Evolutionary conservation across 106 monocot species (phyloP).

Genomic region (Iris macrosiphon): DNA sequence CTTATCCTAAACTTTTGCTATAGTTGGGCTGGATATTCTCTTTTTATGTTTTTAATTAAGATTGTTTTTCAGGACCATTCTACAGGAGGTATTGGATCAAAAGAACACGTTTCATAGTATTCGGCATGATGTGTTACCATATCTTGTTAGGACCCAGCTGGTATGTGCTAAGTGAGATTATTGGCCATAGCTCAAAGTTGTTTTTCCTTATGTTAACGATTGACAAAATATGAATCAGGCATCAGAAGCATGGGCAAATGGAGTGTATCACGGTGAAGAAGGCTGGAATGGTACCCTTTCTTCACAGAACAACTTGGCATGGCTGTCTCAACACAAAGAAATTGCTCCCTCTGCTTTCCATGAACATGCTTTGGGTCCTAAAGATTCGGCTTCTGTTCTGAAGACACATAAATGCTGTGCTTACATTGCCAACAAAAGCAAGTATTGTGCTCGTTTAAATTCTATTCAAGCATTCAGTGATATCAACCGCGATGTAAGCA

Average conservation of each 20-base stretch:
- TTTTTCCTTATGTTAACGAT: slow-evolving; percentile 1
- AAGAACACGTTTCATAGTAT: slow-evolving; percentile 83
- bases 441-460: slow-evolving; percentile 85
- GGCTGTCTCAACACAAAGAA: slow-evolving; percentile 53
- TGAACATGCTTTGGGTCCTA: slow-evolving; percentile 19
- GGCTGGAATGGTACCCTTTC: slow-evolving; percentile 25
- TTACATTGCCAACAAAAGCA: slow-evolving; percentile 85
- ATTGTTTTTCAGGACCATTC: slow-evolving; percentile 44
- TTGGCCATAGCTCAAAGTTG: not conserved
- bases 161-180: slow-evolving; percentile 37
- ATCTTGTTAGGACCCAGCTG: slow-evolving; percentile 87
- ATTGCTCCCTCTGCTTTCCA: slow-evolving; percentile 50
- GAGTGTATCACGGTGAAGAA: slow-evolving; percentile 33
- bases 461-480: slow-evolving; percentile 90
- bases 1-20: not conserved
- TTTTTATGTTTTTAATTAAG: not conserved
- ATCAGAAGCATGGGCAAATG: slow-evolving; percentile 55
- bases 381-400: slow-evolving; percentile 20
- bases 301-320: slow-evolving; percentile 33
- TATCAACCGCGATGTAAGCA: slow-evolving; percentile 93
- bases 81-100: slow-evolving; percentile 76
- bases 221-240: slow-evolving; percentile 30
- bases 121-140: slow-evolving; percentile 84
- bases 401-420: slow-evolving; percentile 88
- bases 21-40: not conserved